Evolutionary conservation across 2,329 filamentous ascomycete species (phyloP), one percentile per base, ranked within the genome.

Genomic region (Gyromitra esculenta): DNA sequence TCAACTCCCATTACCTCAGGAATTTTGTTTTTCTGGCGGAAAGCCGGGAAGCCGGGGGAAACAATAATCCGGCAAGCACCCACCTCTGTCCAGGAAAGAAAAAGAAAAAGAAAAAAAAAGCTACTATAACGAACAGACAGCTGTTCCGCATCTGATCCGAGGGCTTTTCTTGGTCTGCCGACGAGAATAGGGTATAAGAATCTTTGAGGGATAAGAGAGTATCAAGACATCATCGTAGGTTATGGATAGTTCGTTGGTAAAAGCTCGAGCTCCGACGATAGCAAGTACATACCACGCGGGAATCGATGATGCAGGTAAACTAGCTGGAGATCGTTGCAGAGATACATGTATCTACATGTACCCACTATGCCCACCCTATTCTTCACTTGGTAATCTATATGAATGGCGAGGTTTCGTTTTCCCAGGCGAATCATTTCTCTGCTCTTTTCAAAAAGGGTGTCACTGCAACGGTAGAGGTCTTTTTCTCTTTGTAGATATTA

Each of bases 181-280:
- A 31, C 13, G 43, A 8, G 25, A 62, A 48, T 13, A n/a, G 31
- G 48, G 48, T 57, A 50, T 70, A 65, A 69, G 48, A 70, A 75
- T 63, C 18, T 52, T 39, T 75, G 72, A 65, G 50, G 72, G 41
- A 70, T 75, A 70, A 62, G 64, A 62, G 64, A 63, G 39, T 64
- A 62, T 69, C 11, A 43, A 48, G 31, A 35, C 63, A 71, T 41
- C 57, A 57, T 41, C 57, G 41, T 75, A 64, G 72, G 41, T 71
- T 64, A 52, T 43, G 45, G 11, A 35, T 35, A 60, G n/a, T 3
- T n/a, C 13, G 25, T 50, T 11, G 54, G 39, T 59, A 25, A 59
- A 48, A 48, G 4, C 56, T 50, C 18, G 18, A 43, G 43, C n/a
- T 25, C 59, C 48, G 25, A 41, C 57, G 50, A 48, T 75, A 50